A percentile compares a stretch with the other conserved stretches of the same genome.
These are phyloP conservation scores for Lentinula lateritia DNA, from an alignment of 768 basidiomycete species.

Conservation along the genomic window DNA sequence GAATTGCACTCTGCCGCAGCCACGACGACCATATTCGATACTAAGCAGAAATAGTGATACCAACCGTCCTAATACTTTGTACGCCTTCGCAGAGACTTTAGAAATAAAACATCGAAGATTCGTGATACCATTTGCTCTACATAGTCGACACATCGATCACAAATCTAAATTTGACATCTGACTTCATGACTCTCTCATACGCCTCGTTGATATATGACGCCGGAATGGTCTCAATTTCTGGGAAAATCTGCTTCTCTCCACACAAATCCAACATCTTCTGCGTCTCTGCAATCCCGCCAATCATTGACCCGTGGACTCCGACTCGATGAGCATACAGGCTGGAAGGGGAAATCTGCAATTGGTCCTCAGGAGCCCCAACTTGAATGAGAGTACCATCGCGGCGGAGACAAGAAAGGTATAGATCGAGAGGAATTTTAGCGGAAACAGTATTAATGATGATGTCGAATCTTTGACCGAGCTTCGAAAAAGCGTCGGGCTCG, in stretches of 20 bases:
- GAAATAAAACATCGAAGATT: neutral
- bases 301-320: neutral
- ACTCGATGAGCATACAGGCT: neutral
- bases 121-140: neutral
- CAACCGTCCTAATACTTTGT: too few species aligned
- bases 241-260: constrained; percentile 1
- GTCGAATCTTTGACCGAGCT: constrained; percentile 26
- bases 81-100: too few species aligned
- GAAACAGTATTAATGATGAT: constrained; percentile 26
- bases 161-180: constrained; percentile 4
- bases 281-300: constrained; percentile 2
- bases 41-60: neutral
- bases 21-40: neutral
- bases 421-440: constrained; percentile 11
- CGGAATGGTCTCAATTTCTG: neutral
- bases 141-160: constrained; percentile 5
- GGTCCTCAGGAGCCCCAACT: neutral
- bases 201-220: constrained; percentile 1
- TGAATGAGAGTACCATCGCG: neutral
- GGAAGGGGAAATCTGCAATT: neutral
- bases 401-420: neutral
- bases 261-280: neutral
- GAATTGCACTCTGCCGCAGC: constrained; percentile 1
- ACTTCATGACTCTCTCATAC: constrained; percentile 5
- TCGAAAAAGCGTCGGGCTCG: constrained; percentile 28